These are phyloP conservation scores for Graphilbum sp. DNA, from an alignment of 2,329 filamentous ascomycete genomes.

Conservation along the genomic window DNA sequence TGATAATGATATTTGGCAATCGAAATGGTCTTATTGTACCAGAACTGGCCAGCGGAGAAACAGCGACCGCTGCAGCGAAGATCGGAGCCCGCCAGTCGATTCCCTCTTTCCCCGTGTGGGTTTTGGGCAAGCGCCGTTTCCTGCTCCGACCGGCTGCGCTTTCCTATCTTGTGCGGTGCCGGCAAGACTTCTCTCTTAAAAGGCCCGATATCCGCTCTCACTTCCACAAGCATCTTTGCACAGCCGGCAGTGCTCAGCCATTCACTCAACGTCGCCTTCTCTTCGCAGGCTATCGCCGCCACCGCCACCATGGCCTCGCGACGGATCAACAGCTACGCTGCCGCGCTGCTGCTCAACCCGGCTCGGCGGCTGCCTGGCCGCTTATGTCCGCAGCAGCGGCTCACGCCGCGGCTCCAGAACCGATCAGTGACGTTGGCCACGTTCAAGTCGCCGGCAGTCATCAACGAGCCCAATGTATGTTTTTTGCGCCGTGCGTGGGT, in stretches of 20 bases:
- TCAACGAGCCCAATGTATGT: conserved; percentile 92
- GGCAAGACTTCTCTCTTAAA: neutral
- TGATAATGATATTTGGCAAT: no score
- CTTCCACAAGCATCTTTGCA: no score
- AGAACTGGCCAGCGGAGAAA: no score
- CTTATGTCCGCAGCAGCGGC: neutral
- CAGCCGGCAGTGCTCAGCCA: no score
- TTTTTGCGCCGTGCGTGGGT: no score
- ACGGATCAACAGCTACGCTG: conserved; percentile 5
- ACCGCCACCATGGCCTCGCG: conserved; percentile 9
- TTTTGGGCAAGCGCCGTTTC: no score
- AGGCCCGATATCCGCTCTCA: neutral
- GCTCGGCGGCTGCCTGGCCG: conserved; percentile 2
- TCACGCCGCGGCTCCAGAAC: conserved; percentile 6
- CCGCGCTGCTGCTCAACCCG: conserved; percentile 5
- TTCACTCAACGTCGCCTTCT: no score
- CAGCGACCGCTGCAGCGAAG: no score
- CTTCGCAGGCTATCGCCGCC: no score
- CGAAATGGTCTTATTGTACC: no score
- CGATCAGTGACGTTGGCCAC: conserved; percentile 49
- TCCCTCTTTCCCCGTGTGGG: neutral
- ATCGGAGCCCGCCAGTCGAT: neutral
- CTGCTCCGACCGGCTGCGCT: neutral
- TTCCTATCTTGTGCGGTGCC: neutral
- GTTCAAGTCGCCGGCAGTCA: conserved; percentile 75